Base-by-base conservation (phyloP, 2,329 filamentous ascomycete species). In the Aspergillus sp. region DNA sequence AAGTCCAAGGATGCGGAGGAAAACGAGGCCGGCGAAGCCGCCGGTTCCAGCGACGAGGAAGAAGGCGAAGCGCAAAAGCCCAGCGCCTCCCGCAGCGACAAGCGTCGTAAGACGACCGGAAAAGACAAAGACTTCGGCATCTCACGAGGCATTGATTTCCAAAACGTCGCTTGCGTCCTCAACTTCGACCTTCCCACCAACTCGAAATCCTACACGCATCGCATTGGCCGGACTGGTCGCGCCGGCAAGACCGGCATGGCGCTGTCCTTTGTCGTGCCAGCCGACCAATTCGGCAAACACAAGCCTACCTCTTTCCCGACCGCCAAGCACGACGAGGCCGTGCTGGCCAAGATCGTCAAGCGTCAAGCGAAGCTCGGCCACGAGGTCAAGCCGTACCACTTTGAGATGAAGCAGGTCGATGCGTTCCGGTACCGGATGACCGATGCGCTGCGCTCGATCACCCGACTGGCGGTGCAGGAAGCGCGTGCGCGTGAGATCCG, bases 121-220 rank as follows among this genome's bases (percentile, higher is more conserved):
- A 87, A 85, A 63, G 89, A 95, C 64, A 88, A 89, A 58, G 94
- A 99, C 66, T 99, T 94, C 65, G 92, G 94, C 16, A 88, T 99
- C n/a, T 93, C 92, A 10, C 85, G 94, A 63, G 94, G 93, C 53
- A 95, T 99, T 63, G 94, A 99, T 73, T 99, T 99, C 78, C 88
- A 94, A 65, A 93, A 97, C 66, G 92, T 99, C 50, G 86, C 91
- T 3, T 91, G 89, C 57, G 92, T 99, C 20, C 85, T 99, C 69
- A 99, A 99, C 76, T 99, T 99, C 71, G 94, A 99, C 71, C 86
- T 99, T 14, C 94, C 94, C 1, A 84, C 86, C 14, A 88, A 87
- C 7, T 88, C 91, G 34, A 95, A 91, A 69, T 96, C 91, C 7
- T 99, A 99, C 72, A 95, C 89, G n/a, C 94, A 99, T 74, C 87